These are phyloP conservation scores for Baorangia bicolor DNA, from an alignment of 768 basidiomycete genomes.

Conservation along the genomic window DNA sequence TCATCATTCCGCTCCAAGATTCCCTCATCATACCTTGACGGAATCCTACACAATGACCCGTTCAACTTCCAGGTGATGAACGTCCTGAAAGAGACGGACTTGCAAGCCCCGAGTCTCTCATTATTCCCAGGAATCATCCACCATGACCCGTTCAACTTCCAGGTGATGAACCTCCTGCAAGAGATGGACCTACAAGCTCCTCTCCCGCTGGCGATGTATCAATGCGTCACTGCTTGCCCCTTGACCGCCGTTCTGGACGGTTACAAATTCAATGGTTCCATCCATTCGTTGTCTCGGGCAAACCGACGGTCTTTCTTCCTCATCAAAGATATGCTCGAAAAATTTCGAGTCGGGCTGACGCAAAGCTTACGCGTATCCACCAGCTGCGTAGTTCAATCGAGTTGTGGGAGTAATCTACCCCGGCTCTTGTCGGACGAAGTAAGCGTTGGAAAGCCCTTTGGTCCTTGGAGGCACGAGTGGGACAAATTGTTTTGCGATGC, in stretches of 20 bases:
- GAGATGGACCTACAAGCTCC: not conserved
- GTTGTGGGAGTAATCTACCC: not conserved
- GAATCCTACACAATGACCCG: constrained; percentile 6
- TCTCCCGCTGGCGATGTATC: constrained; percentile 16
- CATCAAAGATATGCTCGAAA: constrained; percentile 6
- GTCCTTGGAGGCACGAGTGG: constrained; percentile 17
- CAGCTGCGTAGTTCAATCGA: constrained; percentile 1
- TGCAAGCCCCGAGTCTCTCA: not conserved
- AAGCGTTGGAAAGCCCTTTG: constrained; percentile 1
- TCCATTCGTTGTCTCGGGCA: not conserved
- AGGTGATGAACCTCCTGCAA: constrained; percentile 16
- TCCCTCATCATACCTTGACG: too few species aligned
- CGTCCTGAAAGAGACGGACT: constrained; percentile 3
- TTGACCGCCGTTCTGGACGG: constrained; percentile 4
- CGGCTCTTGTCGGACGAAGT: constrained; percentile 8
- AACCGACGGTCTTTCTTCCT: constrained; percentile 13
- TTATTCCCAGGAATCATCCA: constrained; percentile 1
- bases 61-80: constrained; percentile 22
- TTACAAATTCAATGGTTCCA: constrained; percentile 2
- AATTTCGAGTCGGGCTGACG: not conserved
- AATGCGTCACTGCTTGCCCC: constrained; percentile 8
- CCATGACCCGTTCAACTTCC: constrained; percentile 17
- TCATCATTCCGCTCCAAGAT: not conserved
- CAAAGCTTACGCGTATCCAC: not conserved
- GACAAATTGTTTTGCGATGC: constrained; percentile 11